Percentiles rank a stretch among this genome's conserved stretches.
phyloP scores from a whole-genome alignment of 164 flowering plant genomes.

The Akebia trifoliata region DNA sequence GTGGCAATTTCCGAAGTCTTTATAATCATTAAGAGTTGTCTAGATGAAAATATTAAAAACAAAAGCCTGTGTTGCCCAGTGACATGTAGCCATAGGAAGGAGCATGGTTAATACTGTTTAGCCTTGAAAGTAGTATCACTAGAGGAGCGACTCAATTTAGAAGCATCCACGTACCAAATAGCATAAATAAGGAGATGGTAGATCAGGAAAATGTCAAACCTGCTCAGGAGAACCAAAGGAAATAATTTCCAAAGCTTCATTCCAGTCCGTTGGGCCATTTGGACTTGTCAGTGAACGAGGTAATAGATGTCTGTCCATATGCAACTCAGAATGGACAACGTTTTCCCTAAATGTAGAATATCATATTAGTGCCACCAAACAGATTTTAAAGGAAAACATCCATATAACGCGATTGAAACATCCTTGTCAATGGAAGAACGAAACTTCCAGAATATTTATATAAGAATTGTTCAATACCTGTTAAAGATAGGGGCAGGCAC shows the following conservation, averaged over 20 bases:
- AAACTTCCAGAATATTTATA: background rate
- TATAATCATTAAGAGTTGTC: too few species aligned
- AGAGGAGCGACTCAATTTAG: background rate
- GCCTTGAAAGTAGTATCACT: too few species aligned
- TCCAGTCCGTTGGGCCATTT: constrained; percentile 87
- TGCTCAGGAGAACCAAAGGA: constrained; percentile 83
- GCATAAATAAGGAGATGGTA: background rate
- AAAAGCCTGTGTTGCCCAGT: too few species aligned
- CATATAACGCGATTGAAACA: background rate
- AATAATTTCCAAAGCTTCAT: constrained; percentile 92
- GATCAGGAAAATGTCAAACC: constrained; percentile 30
- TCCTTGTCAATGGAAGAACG: background rate
- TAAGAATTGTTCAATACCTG: constrained; percentile 35
- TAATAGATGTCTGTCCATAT: constrained; percentile 47
- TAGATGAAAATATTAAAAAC: too few species aligned
- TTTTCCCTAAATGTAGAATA: constrained; percentile 39
- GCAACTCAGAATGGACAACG: constrained; percentile 50
- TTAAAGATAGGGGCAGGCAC: constrained; percentile 43
- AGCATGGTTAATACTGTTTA: too few species aligned
- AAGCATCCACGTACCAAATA: background rate
- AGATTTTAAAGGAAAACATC: background rate
- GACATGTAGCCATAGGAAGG: too few species aligned
- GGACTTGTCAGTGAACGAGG: constrained; percentile 37
- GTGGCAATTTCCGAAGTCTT: too few species aligned
- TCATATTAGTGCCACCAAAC: constrained; percentile 4